phyloP scores from a whole-genome alignment of 1,284 basidiomycete species.

The Cystobasidium sp. region DNA sequence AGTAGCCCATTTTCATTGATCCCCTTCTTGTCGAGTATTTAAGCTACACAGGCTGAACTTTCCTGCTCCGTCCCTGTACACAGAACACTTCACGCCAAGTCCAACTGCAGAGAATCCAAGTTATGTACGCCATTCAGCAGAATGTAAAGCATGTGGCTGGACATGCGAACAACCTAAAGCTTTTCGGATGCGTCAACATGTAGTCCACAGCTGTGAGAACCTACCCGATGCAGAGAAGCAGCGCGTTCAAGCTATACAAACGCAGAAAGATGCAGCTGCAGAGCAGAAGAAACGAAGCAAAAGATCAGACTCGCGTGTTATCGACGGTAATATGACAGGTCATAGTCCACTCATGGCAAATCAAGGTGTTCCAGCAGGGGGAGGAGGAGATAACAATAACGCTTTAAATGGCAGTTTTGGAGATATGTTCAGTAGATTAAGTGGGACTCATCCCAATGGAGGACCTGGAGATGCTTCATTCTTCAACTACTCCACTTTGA shows the following conservation, averaged over 20 bases:
- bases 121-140: conserved; percentile 6
- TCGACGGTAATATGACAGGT: not conserved
- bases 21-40: not conserved
- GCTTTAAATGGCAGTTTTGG: conserved; percentile 18
- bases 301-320: conserved; percentile 4
- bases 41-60: not conserved
- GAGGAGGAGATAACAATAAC: not conserved
- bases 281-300: conserved; percentile 30
- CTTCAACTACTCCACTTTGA: conserved; percentile 11
- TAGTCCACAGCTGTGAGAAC: conserved; percentile 46
- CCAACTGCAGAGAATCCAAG: conserved; percentile 27
- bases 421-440: conserved; percentile 19
- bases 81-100: conserved; percentile 20
- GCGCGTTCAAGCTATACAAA: conserved; percentile 28
- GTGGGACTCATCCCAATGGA: conserved; percentile 4
- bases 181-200: conserved; percentile 53
- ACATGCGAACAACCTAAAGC: conserved; percentile 54
- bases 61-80: not conserved
- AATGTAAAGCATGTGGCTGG: conserved; percentile 50
- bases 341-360: not conserved
- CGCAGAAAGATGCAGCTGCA: conserved; percentile 20
- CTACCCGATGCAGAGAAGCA: conserved; percentile 45
- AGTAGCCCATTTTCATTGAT: not conserved
- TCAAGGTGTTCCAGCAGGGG: not conserved
- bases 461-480: conserved; percentile 1